Percentiles rank a stretch among this genome's conserved stretches.
phyloP scores from a whole-genome alignment of 768 basidiomycete species.

The Fomitopsis serialis region DNA sequence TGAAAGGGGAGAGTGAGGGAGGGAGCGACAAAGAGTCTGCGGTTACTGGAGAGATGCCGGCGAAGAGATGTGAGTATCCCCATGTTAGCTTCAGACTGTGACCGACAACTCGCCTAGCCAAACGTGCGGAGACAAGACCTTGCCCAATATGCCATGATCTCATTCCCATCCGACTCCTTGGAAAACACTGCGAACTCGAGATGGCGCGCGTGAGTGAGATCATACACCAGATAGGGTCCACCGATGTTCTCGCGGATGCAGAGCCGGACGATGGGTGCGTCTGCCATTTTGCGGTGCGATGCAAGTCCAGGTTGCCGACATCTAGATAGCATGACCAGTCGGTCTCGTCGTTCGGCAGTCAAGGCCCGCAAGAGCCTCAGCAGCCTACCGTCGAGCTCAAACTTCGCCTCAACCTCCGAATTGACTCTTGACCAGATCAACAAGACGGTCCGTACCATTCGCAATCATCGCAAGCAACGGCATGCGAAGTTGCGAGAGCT shows the following conservation, averaged over 20 bases:
- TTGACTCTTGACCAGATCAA: constrained; percentile 27
- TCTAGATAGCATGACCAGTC: constrained; percentile 27
- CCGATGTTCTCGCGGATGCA: constrained; percentile 47
- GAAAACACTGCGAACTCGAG: constrained; percentile 60
- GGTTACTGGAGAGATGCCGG: constrained; percentile 16
- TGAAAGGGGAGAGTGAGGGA: constrained; percentile 18
- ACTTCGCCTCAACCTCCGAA: constrained; percentile 11
- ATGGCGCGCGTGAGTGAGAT: constrained; percentile 65
- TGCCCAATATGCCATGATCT: constrained; percentile 73
- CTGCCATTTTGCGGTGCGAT: neutral
- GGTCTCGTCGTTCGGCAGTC: constrained; percentile 40
- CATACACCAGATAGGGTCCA: constrained; percentile 55
- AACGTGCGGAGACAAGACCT: constrained; percentile 66
- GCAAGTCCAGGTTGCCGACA: constrained; percentile 8
- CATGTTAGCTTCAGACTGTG: neutral
- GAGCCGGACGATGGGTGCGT: constrained; percentile 53
- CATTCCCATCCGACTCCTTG: constrained; percentile 70
- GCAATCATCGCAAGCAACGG: constrained; percentile 64
- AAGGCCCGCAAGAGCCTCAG: constrained; percentile 33
- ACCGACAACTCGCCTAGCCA: constrained; percentile 33
- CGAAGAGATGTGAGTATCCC: constrained; percentile 36
- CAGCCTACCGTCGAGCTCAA: constrained; percentile 1
- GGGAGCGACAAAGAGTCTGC: neutral
- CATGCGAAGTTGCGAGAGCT: constrained; percentile 64
- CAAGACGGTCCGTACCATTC: constrained; percentile 58